A percentile compares a stretch with the other conserved stretches of the same genome.
Evolutionary conservation across 2,329 filamentous ascomycete genomes (phyloP).

Genomic region (Botrytis pseudocinerea): DNA sequence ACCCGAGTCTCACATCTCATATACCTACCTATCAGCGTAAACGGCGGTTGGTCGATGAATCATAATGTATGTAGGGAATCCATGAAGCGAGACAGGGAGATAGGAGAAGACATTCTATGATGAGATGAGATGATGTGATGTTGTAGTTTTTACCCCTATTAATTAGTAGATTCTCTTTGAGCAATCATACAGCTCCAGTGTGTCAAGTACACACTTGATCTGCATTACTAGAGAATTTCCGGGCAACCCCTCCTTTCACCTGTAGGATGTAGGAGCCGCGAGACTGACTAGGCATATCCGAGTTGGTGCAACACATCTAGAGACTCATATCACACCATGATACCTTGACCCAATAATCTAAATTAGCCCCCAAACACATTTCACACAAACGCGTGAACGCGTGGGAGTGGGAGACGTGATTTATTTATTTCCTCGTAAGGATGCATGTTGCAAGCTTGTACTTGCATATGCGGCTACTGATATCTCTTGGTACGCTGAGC

Average conservation of each 20-base stretch:
- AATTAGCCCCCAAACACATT: background rate
- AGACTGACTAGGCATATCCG: background rate
- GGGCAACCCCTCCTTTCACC: background rate
- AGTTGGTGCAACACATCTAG: background rate
- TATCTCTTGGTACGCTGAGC: background rate
- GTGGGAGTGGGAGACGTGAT: background rate
- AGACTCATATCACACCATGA: background rate
- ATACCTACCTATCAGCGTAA: background rate
- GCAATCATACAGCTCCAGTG: background rate
- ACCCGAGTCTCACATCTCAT: background rate
- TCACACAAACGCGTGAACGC: background rate
- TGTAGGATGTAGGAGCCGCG: background rate
- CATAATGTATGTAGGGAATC: background rate
- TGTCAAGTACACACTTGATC: slow-evolving; percentile 5
- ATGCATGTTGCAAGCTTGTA: background rate
- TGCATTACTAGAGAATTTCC: background rate
- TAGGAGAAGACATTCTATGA: background rate
- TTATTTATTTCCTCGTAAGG: background rate
- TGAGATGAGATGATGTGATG: background rate
- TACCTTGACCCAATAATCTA: background rate
- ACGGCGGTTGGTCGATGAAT: background rate
- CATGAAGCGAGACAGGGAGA: background rate
- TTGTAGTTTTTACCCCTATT: background rate
- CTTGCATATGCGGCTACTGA: slow-evolving; percentile 7
- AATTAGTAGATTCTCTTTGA: background rate